A percentile compares a stretch with the other conserved stretches of the same genome.
Evolutionary conservation across 2,329 filamentous ascomycete species (phyloP).

Genomic region (Aspergillus brunneoviolaceus): DNA sequence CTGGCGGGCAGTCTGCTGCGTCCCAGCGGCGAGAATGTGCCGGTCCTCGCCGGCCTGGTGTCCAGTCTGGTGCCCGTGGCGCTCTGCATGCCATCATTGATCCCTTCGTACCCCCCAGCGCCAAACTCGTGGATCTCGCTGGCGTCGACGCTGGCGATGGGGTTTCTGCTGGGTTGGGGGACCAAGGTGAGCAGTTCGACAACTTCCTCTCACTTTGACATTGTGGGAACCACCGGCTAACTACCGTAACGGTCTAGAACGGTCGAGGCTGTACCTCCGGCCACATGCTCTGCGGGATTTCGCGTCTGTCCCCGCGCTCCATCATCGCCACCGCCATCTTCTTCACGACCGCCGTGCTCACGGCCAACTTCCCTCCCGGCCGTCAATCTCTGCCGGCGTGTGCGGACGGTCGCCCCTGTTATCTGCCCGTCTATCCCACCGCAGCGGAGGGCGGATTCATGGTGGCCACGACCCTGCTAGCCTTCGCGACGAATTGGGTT

Average conservation of each 20-base stretch:
- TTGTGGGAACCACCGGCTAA: neutral
- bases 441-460: constrained; percentile 36
- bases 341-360: constrained; percentile 46
- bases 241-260: constrained; percentile 29
- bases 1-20: constrained; percentile 43
- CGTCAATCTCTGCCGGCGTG: constrained; percentile 44
- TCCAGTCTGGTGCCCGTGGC: constrained; percentile 46
- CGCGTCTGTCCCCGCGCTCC: constrained; percentile 51
- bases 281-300: constrained; percentile 56
- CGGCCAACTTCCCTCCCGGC: constrained; percentile 37
- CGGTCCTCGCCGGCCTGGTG: constrained; percentile 49
- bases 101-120: constrained; percentile 44
- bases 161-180: constrained; percentile 51
- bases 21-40: constrained; percentile 44
- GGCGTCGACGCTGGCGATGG: constrained; percentile 43
- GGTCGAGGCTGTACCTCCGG: constrained; percentile 55
- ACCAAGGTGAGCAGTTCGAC: constrained; percentile 47
- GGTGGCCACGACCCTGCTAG: constrained; percentile 29
- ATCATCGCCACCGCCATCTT: constrained; percentile 48
- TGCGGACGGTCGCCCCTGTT: constrained; percentile 43
- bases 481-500: constrained; percentile 34
- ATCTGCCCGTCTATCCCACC: constrained; percentile 47
- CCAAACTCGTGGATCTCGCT: constrained; percentile 36
- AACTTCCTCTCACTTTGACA: neutral
- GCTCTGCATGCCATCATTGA: constrained; percentile 44